Evolutionary conservation across 352 stramenopile genomes (phyloP).

Genomic region (Globisporangium perplexum): DNA sequence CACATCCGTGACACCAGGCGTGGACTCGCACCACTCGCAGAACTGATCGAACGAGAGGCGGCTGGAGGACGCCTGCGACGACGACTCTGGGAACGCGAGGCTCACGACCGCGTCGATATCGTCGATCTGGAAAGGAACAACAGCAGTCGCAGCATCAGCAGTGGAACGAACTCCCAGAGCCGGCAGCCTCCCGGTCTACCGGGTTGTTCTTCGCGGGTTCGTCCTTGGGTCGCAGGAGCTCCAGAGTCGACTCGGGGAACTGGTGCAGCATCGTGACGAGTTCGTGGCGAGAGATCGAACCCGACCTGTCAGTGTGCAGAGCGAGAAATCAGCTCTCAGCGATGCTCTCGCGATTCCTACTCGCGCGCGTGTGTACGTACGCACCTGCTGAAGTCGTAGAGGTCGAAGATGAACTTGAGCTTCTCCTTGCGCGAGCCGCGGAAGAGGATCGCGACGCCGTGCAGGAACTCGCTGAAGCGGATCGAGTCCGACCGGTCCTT

Average conservation of each 20-base stretch:
- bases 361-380: background rate
- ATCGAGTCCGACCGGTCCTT: conserved; percentile 85
- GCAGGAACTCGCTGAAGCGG: conserved; percentile 91
- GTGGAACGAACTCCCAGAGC: background rate
- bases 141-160: background rate
- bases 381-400: conserved; percentile 89
- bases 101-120: conserved; percentile 84
- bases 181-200: conserved; percentile 1
- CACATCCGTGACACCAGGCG: conserved; percentile 70
- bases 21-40: conserved; percentile 77
- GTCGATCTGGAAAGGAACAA: conserved; percentile 28
- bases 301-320: conserved; percentile 32
- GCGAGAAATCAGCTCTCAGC: background rate
- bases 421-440: conserved; percentile 87
- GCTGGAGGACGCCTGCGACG: conserved; percentile 26
- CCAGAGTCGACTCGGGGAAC: conserved; percentile 66
- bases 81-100: conserved; percentile 45
- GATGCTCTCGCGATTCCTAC: no score
- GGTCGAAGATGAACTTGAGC: conserved; percentile 91
- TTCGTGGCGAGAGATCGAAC: conserved; percentile 83
- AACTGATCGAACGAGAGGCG: conserved; percentile 88
- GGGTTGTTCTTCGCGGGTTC: conserved; percentile 14
- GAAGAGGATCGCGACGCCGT: conserved; percentile 81
- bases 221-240: conserved; percentile 49
- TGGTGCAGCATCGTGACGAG: conserved; percentile 84